These are phyloP conservation scores for Paramecium octaurelia DNA, from an alignment of 73 alveolate genomes.

Conservation along the genomic window DNA sequence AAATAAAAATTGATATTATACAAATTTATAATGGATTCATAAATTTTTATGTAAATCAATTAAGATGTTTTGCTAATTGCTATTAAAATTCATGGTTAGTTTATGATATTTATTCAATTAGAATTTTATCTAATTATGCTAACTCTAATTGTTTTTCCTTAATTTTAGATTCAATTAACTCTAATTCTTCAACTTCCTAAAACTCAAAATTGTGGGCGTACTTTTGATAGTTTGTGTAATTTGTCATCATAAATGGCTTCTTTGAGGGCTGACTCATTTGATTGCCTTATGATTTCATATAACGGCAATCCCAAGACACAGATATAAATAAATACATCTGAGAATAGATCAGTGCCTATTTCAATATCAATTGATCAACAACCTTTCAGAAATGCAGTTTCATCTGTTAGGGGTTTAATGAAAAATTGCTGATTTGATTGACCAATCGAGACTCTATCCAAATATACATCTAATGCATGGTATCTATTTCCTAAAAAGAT, in stretches of 20 bases:
- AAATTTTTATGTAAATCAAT: neutral
- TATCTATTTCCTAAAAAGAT: conserved; percentile 18
- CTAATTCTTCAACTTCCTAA: neutral
- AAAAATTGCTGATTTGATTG: neutral
- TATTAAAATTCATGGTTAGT: neutral
- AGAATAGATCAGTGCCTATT: conserved; percentile 2
- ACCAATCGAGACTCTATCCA: neutral
- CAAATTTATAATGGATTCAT: neutral
- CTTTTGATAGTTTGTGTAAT: neutral
- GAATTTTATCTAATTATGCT: neutral
- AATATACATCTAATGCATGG: neutral
- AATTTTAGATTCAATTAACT: neutral
- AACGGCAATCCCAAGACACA: neutral
- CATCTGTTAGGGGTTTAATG: conserved; percentile 26
- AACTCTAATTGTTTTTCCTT: neutral
- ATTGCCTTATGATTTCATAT: neutral
- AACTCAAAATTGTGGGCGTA: neutral
- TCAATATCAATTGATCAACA: neutral
- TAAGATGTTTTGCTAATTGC: neutral
- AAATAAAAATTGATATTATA: neutral
- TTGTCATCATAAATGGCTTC: neutral
- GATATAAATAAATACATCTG: neutral
- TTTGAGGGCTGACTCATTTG: neutral
- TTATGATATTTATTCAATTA: neutral
- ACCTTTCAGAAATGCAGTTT: neutral